Evolutionary conservation across 164 flowering plant species (phyloP), one percentile per base, ranked within the genome.

Genomic region (Magnolia officinalis): DNA sequence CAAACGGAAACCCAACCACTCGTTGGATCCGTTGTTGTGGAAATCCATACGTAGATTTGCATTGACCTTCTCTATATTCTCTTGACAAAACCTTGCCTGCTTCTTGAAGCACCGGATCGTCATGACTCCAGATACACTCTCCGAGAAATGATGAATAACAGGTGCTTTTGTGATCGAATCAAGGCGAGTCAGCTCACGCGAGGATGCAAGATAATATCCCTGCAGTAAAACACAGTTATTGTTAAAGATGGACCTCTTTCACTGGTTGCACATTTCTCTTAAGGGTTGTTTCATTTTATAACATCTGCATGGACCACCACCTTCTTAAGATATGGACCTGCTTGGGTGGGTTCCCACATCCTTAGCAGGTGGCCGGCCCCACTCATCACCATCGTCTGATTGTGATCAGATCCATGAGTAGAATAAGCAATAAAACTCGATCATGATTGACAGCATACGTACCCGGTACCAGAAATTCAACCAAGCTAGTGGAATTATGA

Each of bases 91-190:
- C 10, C 23, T 66, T 13, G 45, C 79, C 74, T 92, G 92, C 83
- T 87, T 96, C 71, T 83, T 82, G 82, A 96, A 96, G 80, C 97
- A 79, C 4, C 98, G 90, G 67, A 96, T 92, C 3, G 97, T 96
- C 93, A 87, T 88, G 24, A 94, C 92, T 0, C 99, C 98, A 8
- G 98, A 80, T 26, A 96, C 89, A 81, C 94, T 96, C 83, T 96
- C 99, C 6, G 99, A 96, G 84, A 96, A 96, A 67, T 96, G 98
- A 84, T 92, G 94, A 78, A 96, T 91, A 31, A 96, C 89, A 0
- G 99, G 99, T 0, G 99, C 97, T 76, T 94, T 94, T 11, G 99
- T 91, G 80, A 96, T 94, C 0, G 97, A 90, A 71, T 92, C 95
- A n/a, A 94, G 91, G 9, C 99, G 94, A 61, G 98, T 94, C 59